Conservation (phyloP, 2,329 filamentous ascomycete species). For the Alternaria atra region DNA sequence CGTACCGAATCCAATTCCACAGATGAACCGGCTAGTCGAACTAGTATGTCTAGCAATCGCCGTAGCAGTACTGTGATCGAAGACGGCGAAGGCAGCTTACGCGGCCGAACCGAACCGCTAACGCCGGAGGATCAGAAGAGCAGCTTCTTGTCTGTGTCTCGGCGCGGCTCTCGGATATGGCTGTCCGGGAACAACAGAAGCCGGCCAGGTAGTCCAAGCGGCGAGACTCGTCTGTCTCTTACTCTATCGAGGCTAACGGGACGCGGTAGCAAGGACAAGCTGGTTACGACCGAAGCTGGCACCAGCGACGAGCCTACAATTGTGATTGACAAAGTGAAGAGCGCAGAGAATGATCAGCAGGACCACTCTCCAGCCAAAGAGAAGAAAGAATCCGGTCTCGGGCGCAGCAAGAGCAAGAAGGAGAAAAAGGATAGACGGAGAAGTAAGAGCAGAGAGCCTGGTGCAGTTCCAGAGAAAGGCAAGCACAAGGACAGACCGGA, state of each 20-base stretch:
- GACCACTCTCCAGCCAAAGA: slow-evolving; percentile 29
- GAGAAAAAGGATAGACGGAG: slow-evolving; percentile 46
- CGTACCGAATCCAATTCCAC: slow-evolving; percentile 25
- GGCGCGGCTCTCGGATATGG: slow-evolving; percentile 46
- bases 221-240: slow-evolving; percentile 53
- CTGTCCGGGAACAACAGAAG: slow-evolving; percentile 48
- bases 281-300: slow-evolving; percentile 34
- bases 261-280: slow-evolving; percentile 55
- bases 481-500: slow-evolving; percentile 49
- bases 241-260: slow-evolving; percentile 52
- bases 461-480: slow-evolving; percentile 41
- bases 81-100: slow-evolving; percentile 45
- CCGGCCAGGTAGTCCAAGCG: slow-evolving; percentile 54
- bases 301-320: slow-evolving; percentile 40
- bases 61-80: slow-evolving; percentile 54
- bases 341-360: slow-evolving; percentile 23
- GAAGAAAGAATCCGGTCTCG: slow-evolving; percentile 32
- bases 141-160: slow-evolving; percentile 44
- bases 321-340: slow-evolving; percentile 33
- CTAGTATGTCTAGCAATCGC: slow-evolving; percentile 49
- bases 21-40: slow-evolving; percentile 42
- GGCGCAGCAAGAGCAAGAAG: slow-evolving; percentile 43
- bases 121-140: slow-evolving; percentile 57
- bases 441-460: slow-evolving; percentile 53
- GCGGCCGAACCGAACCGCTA: slow-evolving; percentile 47